phyloP scores from a whole-genome alignment of 768 basidiomycete genomes.

The Suillus cothurnatus region DNA sequence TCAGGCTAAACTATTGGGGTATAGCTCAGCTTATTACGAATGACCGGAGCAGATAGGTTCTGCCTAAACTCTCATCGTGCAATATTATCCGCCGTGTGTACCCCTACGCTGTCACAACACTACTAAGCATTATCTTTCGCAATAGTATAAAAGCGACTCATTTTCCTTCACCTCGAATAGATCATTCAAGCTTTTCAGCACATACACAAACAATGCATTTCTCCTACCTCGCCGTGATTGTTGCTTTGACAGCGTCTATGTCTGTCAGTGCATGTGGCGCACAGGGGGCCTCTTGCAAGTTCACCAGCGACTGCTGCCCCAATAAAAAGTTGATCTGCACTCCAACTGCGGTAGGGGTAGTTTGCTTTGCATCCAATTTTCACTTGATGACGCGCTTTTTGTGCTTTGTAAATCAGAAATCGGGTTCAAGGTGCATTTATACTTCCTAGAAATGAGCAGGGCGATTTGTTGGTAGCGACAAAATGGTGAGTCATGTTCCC shows the following conservation, averaged over 20 bases:
- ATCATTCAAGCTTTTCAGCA: background rate
- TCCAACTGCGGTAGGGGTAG: background rate
- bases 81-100: background rate
- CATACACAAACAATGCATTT: background rate
- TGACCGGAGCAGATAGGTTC: background rate
- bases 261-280: background rate
- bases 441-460: background rate
- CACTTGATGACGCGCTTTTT: too few relatives aligned
- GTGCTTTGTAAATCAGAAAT: too few relatives aligned
- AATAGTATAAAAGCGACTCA: background rate
- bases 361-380: too few relatives aligned
- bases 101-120: background rate
- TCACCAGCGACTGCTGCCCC: background rate
- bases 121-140: background rate
- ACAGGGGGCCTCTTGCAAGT: fast-evolving
- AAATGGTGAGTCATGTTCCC: background rate
- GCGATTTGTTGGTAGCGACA: background rate
- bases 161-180: background rate
- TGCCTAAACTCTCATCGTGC: background rate
- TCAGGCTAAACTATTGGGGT: too few relatives aligned
- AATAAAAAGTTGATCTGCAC: background rate
- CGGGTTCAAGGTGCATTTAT: too few relatives aligned
- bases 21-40: background rate
- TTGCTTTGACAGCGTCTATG: background rate
- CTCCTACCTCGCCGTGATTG: background rate